phyloP scores from a whole-genome alignment of 495 filamentous ascomycete species.

The Penicillium odoratum region DNA sequence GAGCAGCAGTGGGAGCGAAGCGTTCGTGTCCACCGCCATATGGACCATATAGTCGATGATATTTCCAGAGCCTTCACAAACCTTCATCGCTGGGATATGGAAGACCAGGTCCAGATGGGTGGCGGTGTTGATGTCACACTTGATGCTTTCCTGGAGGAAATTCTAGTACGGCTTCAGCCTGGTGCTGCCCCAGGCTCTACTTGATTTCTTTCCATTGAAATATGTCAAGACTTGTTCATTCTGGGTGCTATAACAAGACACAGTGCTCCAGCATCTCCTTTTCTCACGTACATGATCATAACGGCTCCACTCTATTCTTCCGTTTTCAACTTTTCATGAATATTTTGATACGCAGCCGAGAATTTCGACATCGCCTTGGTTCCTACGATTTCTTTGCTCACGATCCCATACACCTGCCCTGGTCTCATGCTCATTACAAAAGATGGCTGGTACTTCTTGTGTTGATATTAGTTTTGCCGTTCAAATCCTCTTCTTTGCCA shows the following conservation, averaged over 20 bases:
- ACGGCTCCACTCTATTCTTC: neutral
- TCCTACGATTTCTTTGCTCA: neutral
- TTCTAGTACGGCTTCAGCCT: constrained; percentile 81
- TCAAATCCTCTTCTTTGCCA: neutral
- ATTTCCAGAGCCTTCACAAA: constrained; percentile 75
- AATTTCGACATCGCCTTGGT: neutral
- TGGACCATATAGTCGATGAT: constrained; percentile 75
- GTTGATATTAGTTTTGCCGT: neutral
- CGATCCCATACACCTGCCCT: neutral
- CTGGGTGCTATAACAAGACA: too few relatives aligned
- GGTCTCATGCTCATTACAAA: neutral
- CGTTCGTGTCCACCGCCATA: constrained; percentile 76
- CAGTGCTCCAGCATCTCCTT: neutral
- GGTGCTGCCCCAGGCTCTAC: neutral
- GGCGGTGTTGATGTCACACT: constrained; percentile 81
- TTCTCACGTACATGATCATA: neutral
- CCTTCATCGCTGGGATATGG: constrained; percentile 82
- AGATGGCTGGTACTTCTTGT: neutral
- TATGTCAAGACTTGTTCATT: too few relatives aligned
- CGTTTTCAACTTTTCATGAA: neutral
- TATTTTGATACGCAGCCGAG: neutral
- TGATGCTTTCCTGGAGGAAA: constrained; percentile 90
- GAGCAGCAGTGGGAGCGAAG: constrained; percentile 48
- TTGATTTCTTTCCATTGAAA: neutral
- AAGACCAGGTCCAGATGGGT: constrained; percentile 86